A percentile compares a stretch with the other conserved stretches of the same genome.
These are phyloP conservation scores for Mallotus repandus DNA, from an alignment of 441 rosid species.

Conservation along the genomic window DNA sequence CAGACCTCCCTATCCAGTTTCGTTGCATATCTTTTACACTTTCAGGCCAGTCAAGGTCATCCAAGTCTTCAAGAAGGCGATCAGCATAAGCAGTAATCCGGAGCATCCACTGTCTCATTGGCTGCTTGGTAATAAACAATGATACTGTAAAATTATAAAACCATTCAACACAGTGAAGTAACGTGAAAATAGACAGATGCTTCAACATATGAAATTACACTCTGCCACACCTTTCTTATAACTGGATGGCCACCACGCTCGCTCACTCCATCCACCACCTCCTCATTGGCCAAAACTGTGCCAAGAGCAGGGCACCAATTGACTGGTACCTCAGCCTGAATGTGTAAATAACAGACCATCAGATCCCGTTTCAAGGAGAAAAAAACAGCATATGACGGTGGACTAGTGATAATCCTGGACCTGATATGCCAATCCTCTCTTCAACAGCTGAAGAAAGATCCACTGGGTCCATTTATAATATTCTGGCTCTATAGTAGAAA, in stretches of 20 bases:
- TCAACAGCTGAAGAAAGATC: constrained; percentile 94
- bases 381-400: constrained; percentile 17
- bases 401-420: constrained; percentile 37
- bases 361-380: constrained; percentile 25
- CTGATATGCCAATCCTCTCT: constrained; percentile 98
- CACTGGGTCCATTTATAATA: constrained; percentile 97
- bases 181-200: constrained; percentile 11
- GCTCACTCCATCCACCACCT: constrained; percentile 94
- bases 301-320: constrained; percentile 99
- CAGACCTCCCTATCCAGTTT: constrained; percentile 96
- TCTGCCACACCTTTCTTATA: constrained; percentile 72
- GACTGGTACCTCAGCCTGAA: constrained; percentile 96
- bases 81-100: constrained; percentile 96
- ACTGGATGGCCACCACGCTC: constrained; percentile 98
- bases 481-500: constrained; percentile 88
- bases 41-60: constrained; percentile 96
- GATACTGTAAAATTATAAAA: constrained; percentile 89
- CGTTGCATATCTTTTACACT: constrained; percentile 92
- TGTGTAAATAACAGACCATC: constrained; percentile 23
- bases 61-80: constrained; percentile 89
- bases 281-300: constrained; percentile 98
- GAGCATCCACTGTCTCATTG: constrained; percentile 99
- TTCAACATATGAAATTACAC: constrained; percentile 18
- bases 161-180: constrained; percentile 47
- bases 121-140: constrained; percentile 98